phyloP scores from a whole-genome alignment of 768 basidiomycete species.

The Suillus occidentalis region DNA sequence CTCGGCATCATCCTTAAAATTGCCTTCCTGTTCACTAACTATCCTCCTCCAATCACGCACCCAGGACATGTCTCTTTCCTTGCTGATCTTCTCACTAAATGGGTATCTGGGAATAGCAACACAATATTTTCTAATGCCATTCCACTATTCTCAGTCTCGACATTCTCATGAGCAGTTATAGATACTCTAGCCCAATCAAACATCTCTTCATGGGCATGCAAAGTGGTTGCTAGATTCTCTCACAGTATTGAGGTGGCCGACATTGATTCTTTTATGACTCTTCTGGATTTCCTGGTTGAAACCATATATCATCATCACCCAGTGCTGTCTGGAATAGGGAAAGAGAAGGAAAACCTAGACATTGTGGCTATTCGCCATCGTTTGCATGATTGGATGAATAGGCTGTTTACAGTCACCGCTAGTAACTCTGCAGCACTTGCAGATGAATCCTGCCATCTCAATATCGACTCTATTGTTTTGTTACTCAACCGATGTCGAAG shows the following conservation, averaged over 20 bases:
- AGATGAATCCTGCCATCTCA: background rate
- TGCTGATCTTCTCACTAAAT: slow-evolving; percentile 42
- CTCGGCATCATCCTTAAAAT: slow-evolving; percentile 42
- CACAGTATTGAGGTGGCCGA: slow-evolving; percentile 32
- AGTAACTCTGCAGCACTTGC: background rate
- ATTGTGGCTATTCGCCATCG: slow-evolving; percentile 8
- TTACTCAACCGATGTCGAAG: slow-evolving; percentile 27
- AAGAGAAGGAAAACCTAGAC: slow-evolving; percentile 4
- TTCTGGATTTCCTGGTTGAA: slow-evolving; percentile 30
- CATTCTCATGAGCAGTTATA: slow-evolving; percentile 26
- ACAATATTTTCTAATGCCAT: slow-evolving; percentile 2
- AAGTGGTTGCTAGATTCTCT: slow-evolving; percentile 39
- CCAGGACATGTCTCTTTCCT: slow-evolving; percentile 49
- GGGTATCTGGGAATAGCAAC: slow-evolving; percentile 27
- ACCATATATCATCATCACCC: background rate
- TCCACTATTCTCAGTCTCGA: slow-evolving; percentile 26
- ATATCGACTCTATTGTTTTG: slow-evolving; percentile 18
- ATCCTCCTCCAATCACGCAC: slow-evolving; percentile 39
- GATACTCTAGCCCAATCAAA: slow-evolving; percentile 20
- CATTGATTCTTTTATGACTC: slow-evolving; percentile 32
- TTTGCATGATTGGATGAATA: slow-evolving; percentile 26
- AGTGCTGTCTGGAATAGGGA: background rate
- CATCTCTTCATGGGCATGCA: slow-evolving; percentile 42
- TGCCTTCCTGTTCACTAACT: slow-evolving; percentile 33
- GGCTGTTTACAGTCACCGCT: slow-evolving; percentile 13